phyloP scores from a whole-genome alignment of 2,329 filamentous ascomycete species.

The Penicillium sp. region DNA sequence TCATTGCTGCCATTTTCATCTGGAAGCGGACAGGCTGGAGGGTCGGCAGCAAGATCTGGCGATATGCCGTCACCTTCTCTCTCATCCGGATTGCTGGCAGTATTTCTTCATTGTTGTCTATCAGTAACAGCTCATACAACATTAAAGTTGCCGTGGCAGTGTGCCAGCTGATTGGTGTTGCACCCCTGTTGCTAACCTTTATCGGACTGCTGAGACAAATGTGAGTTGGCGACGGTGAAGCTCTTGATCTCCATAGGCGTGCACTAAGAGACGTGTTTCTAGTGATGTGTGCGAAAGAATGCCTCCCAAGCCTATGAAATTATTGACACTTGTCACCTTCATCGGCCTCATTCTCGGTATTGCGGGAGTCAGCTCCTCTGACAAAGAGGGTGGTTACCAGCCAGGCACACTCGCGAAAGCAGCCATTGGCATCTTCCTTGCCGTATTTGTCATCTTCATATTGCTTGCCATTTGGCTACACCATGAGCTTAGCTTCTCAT shows the following conservation, averaged over 20 bases:
- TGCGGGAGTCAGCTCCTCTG: constrained; percentile 21
- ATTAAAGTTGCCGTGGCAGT: too few relatives aligned
- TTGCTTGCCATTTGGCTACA: constrained; percentile 18
- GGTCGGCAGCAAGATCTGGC: constrained; percentile 31
- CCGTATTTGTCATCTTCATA: constrained; percentile 22
- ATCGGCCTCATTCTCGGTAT: constrained; percentile 31
- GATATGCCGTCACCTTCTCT: constrained; percentile 31
- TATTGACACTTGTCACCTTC: constrained; percentile 15
- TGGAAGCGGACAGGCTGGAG: constrained; percentile 32
- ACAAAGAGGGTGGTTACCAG: constrained; percentile 4
- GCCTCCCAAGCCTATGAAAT: constrained; percentile 9
- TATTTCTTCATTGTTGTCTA: constrained; percentile 27
- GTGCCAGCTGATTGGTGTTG: too few relatives aligned
- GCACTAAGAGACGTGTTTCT: neutral
- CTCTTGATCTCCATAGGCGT: neutral
- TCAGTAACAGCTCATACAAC: constrained; percentile 18
- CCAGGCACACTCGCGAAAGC: constrained; percentile 19
- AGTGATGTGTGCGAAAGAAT: constrained; percentile 19
- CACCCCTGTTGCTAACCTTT: too few relatives aligned
- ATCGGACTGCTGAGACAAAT: constrained; percentile 1
- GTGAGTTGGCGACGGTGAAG: constrained; percentile 5
- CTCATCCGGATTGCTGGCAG: constrained; percentile 34
- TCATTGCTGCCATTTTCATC: constrained; percentile 29
- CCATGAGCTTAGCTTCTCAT: constrained; percentile 1
- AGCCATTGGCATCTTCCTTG: constrained; percentile 30